Evolutionary conservation across 73 alveolate genomes (phyloP).

Genomic region (Symbiodinium natans): DNA sequence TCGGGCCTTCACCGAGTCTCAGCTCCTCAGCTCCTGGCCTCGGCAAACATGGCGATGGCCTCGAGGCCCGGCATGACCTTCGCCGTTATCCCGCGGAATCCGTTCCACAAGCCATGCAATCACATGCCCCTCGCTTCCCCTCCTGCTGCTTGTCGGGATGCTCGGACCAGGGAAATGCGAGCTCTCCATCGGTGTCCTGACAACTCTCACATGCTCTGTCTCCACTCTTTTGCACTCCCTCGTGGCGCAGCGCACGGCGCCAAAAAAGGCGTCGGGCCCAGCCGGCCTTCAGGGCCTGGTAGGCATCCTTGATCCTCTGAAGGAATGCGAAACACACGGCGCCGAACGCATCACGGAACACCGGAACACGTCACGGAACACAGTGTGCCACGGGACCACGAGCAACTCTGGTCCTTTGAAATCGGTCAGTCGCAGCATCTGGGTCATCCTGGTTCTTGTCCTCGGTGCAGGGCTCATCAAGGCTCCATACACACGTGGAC

Average conservation of each 20-base stretch:
- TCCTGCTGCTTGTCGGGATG: constrained; percentile 72
- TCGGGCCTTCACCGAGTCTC: no score
- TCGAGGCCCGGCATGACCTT: constrained; percentile 69
- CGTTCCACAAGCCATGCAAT: no score
- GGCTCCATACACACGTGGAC: neutral
- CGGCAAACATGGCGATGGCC: constrained; percentile 66
- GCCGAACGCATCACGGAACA: neutral
- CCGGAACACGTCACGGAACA: neutral
- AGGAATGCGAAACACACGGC: neutral
- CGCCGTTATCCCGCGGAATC: neutral
- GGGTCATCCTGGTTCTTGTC: constrained; percentile 85
- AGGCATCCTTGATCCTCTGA: constrained; percentile 82
- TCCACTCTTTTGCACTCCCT: no score
- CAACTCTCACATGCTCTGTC: no score
- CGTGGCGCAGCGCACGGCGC: no score
- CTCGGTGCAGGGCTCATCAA: neutral
- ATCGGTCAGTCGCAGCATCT: constrained; percentile 77
- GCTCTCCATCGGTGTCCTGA: constrained; percentile 82
- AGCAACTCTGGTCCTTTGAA: constrained; percentile 42
- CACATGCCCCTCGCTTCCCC: no score
- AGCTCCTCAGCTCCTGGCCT: neutral
- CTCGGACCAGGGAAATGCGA: constrained; percentile 56
- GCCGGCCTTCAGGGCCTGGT: constrained; percentile 48
- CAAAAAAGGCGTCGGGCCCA: no score
- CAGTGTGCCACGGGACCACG: neutral